Base-by-base conservation (phyloP, 78 protist genomes). In the Dictyostelium purpureum region DNA sequence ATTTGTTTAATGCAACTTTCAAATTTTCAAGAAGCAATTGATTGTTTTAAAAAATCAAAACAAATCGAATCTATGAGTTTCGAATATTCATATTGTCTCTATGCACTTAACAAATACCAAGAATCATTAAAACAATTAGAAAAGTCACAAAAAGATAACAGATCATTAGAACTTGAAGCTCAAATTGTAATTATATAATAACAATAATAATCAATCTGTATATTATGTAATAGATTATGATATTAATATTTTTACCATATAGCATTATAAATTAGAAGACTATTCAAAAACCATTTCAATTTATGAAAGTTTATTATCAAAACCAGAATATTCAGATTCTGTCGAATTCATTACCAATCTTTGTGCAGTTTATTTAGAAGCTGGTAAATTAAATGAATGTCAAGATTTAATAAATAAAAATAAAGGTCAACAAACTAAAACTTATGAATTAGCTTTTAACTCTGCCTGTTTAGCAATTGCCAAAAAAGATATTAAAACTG, bases 261-360 rank as follows among this genome's bases (percentile, higher is more conserved):
- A 85, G 91, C 59, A 85, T 65, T 85, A 85, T 61, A 85, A 85
- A 73, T 59, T 85, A 59, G 91, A 85, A 73, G 73, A 85, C 19
- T 73, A 56, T 61, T 51, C 37, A 85, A 85, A 85, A 67, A 85
- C 92, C 7, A 57, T 85, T 73, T 24, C 74, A 43, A 85, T 85
- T 24, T 85, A 85, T 85, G 92, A 85, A 61, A 16, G 26, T 47
- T 85, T 85, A 61, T 61, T 85, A 70, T 40, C 51, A 38, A 42
- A 85, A 73, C 82, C 92, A 35, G 92, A 82, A n/a, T 85, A 85
- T 73, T 67, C 81, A 51, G 79, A 70, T 31, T 74, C 80, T n/a
- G 47, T 54, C 43, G 92, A 85, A 61, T 85, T 85, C 40, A 67
- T 73, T 26, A 85, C 92, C 43, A 85, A 85, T 38, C 45, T 85